Conservation (phyloP, 2,329 filamentous ascomycete genomes). For the Aureobasidium sp. region DNA sequence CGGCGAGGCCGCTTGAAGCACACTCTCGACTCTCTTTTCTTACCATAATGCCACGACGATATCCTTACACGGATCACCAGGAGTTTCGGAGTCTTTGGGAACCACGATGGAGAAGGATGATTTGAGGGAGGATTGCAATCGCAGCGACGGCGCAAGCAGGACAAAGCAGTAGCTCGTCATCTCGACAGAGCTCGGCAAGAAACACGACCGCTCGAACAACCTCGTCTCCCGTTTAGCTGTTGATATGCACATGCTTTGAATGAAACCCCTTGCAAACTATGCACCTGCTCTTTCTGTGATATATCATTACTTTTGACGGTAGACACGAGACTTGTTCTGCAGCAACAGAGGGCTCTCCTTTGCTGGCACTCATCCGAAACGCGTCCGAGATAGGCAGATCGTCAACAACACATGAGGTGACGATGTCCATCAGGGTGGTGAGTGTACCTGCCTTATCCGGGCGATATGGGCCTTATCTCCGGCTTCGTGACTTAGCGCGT, state of each 20-base stretch:
- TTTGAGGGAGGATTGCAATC: constrained; percentile 7
- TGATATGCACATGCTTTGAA: constrained; percentile 12
- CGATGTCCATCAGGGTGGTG: neutral
- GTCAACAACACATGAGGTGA: neutral
- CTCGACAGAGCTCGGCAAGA: neutral
- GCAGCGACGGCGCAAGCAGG: constrained; percentile 2
- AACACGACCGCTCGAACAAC: neutral
- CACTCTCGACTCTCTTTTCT: neutral
- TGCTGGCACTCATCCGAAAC: neutral
- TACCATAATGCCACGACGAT: neutral
- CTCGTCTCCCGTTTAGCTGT: neutral
- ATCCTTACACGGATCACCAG: constrained; percentile 5
- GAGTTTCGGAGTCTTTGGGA: constrained; percentile 12
- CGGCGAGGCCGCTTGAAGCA: constrained; percentile 45
- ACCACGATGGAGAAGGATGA: constrained; percentile 2
- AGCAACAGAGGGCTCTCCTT: neutral
- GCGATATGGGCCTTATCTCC: constrained; percentile 7
- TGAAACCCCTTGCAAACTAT: constrained; percentile 3
- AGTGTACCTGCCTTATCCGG: neutral
- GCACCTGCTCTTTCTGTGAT: neutral
- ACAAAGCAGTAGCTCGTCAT: neutral
- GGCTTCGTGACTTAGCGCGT: constrained; percentile 1
- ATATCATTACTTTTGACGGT: neutral
- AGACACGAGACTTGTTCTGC: neutral
- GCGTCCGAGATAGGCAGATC: neutral